These are phyloP conservation scores for Xylaria sp. DNA, from an alignment of 2,329 filamentous ascomycete species.

Conservation along the genomic window DNA sequence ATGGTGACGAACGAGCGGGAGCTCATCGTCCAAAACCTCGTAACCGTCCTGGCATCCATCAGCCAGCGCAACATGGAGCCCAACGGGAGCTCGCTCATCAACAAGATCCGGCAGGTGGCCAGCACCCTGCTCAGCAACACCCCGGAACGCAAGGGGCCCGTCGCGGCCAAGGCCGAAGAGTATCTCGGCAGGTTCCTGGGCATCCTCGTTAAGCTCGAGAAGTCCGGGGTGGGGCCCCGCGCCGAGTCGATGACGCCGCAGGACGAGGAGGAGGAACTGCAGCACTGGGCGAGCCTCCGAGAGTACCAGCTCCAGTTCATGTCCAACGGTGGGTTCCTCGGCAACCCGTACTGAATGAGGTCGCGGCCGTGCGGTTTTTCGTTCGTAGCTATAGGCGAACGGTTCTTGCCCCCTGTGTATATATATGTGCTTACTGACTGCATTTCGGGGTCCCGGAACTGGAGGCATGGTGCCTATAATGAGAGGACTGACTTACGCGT, in stretches of 20 bases:
- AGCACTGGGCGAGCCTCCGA: constrained; percentile 76
- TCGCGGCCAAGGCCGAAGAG: constrained; percentile 64
- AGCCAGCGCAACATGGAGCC: constrained; percentile 84
- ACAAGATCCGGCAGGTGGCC: constrained; percentile 84
- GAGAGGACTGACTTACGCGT: no score
- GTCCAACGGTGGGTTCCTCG: constrained; percentile 60
- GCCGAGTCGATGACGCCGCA: constrained; percentile 49
- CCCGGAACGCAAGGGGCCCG: constrained; percentile 53
- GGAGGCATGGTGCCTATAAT: no score
- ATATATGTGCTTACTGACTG: constrained; percentile 6
- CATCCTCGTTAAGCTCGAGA: constrained; percentile 74
- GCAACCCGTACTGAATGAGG: constrained; percentile 19
- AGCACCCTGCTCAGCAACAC: constrained; percentile 71
- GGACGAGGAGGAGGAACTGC: constrained; percentile 75
- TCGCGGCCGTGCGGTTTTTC: neutral
- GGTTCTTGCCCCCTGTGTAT: constrained; percentile 1
- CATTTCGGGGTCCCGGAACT: no score
- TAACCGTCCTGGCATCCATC: constrained; percentile 74
- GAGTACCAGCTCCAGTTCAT: constrained; percentile 77
- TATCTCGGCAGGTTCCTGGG: constrained; percentile 74
- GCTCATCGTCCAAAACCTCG: constrained; percentile 77
- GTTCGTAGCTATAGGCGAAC: neutral
- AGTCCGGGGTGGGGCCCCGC: constrained; percentile 51
- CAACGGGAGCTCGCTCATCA: constrained; percentile 67
- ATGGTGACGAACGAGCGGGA: constrained; percentile 77